Evolutionary conservation across 202 grass and related monocot genomes (phyloP).

Genomic region (Panicum hallii): DNA sequence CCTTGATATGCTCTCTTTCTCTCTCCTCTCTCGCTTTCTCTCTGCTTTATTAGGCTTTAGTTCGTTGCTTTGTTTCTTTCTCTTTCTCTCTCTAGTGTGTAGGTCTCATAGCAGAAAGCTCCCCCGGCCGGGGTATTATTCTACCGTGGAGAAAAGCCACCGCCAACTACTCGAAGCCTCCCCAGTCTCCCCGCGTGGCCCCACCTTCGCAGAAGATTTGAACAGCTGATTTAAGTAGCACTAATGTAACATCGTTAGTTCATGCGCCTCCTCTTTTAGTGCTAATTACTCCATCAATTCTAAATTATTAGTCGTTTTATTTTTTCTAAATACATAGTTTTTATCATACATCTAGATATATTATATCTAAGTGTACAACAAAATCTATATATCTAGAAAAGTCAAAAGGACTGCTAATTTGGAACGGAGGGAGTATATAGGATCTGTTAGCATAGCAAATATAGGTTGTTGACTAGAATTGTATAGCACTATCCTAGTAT

Average conservation of each 20-base stretch:
- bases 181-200: conserved; percentile 22
- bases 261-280: background rate
- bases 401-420: no score
- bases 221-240: background rate
- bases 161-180: conserved; percentile 55
- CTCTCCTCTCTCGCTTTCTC: conserved; percentile 14
- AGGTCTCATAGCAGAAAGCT: conserved; percentile 54
- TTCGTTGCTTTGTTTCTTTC: conserved; percentile 55
- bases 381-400: no score
- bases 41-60: conserved; percentile 59
- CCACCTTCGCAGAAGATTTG: conserved; percentile 29
- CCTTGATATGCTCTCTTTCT: conserved; percentile 38
- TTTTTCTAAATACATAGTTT: no score
- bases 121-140: conserved; percentile 45
- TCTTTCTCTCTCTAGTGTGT: conserved; percentile 37
- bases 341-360: no score
- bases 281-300: no score
- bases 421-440: no score
- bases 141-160: conserved; percentile 47
- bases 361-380: no score
- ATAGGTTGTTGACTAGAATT: background rate
- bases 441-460: background rate
- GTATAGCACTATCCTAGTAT: background rate
- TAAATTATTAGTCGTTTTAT: no score
- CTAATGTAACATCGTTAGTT: background rate